Conservation (phyloP, 257 asterid genomes). For the Jaltomata sinuosa region DNA sequence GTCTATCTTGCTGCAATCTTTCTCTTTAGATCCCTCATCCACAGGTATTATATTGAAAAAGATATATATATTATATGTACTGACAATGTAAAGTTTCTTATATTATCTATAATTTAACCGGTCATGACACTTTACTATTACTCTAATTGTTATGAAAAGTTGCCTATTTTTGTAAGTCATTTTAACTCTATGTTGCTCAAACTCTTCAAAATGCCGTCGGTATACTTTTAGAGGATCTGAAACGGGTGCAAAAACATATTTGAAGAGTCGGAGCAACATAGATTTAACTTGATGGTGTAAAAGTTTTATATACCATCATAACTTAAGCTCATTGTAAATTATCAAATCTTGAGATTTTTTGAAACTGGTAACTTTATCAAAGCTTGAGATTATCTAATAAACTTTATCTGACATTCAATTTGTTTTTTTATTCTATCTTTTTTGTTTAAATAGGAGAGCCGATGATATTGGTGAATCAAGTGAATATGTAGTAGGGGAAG, state of each 20-base stretch:
- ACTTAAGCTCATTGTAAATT: background rate
- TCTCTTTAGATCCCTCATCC: conserved; percentile 61
- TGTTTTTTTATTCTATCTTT: background rate
- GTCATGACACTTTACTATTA: background rate
- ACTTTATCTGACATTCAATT: background rate
- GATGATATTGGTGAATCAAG: conserved; percentile 21
- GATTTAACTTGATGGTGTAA: background rate
- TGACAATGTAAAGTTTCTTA: background rate
- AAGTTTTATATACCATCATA: background rate
- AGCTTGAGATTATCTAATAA: background rate
- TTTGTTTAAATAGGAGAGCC: conserved; percentile 29
- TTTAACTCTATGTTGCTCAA: background rate
- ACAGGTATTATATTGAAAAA: conserved; percentile 37
- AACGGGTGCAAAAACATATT: background rate
- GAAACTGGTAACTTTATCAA: too few relatives aligned
- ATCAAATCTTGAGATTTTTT: background rate
- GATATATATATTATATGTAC: background rate
- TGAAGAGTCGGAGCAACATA: background rate
- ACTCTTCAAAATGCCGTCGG: too few relatives aligned
- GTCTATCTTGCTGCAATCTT: conserved; percentile 79
- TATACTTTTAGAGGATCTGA: background rate
- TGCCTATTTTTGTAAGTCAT: background rate
- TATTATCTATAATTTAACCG: background rate
- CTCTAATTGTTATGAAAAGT: background rate
- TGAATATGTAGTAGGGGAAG: conserved; percentile 63